Evolutionary conservation across 2,329 filamentous ascomycete species (phyloP).

Genomic region (Emmonsiellopsis sp.): DNA sequence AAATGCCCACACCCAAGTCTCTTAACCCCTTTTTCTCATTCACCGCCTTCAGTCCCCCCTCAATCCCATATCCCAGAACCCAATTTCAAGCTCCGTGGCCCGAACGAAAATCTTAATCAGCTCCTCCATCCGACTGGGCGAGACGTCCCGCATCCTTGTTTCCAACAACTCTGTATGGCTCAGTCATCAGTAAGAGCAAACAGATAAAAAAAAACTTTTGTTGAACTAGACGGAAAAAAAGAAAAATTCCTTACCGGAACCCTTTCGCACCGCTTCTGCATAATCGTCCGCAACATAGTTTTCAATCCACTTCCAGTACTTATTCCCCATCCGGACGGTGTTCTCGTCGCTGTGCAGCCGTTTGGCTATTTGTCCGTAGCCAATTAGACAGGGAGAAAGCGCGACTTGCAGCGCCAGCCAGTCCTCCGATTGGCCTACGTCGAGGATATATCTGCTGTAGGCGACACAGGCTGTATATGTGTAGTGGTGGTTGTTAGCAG

Average conservation of each 20-base stretch:
- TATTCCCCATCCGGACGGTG: constrained; percentile 55
- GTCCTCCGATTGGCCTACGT: constrained; percentile 78
- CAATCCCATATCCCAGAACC: constrained; percentile 64
- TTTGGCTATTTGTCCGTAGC: constrained; percentile 70
- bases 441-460: constrained; percentile 78
- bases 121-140: constrained; percentile 67
- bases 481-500: background rate
- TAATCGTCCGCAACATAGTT: constrained; percentile 83
- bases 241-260: constrained; percentile 48
- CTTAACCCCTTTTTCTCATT: background rate
- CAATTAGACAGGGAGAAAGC: constrained; percentile 78
- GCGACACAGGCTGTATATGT: constrained; percentile 56
- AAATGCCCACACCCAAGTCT: background rate
- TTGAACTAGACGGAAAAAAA: background rate
- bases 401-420: constrained; percentile 80
- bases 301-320: constrained; percentile 84
- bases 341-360: constrained; percentile 55
- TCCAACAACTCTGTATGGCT: constrained; percentile 59
- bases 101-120: constrained; percentile 76
- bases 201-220: constrained; percentile 2
- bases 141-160: constrained; percentile 61
- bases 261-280: constrained; percentile 57
- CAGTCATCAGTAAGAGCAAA: background rate
- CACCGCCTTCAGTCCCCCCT: constrained; percentile 10
- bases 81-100: constrained; percentile 69